A percentile compares a stretch with the other conserved stretches of the same genome.
phyloP scores from a whole-genome alignment of 192 early-diverging fungal species.

The Backusella sp. region DNA sequence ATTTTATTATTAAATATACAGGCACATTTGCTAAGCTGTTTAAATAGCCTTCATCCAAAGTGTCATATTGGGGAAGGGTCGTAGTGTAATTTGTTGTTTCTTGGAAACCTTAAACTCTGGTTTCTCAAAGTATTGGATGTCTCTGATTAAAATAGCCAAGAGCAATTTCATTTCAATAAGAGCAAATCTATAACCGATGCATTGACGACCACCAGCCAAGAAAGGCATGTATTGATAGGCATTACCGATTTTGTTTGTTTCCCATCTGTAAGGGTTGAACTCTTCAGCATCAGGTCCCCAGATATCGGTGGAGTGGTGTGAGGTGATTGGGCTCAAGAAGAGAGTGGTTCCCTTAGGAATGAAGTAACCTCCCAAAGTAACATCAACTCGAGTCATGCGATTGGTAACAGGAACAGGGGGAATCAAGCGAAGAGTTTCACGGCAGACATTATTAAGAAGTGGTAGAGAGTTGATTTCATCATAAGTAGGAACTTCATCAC shows the following conservation, averaged over 20 bases:
- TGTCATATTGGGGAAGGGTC: constrained; percentile 47
- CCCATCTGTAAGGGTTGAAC: constrained; percentile 56
- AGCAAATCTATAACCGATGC: constrained; percentile 58
- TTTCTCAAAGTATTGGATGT: constrained; percentile 39
- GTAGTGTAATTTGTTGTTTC: constrained; percentile 41
- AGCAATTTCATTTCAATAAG: constrained; percentile 57
- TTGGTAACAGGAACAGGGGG: constrained; percentile 52
- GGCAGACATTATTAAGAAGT: constrained; percentile 50
- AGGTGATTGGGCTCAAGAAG: constrained; percentile 38
- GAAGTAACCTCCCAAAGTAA: constrained; percentile 37
- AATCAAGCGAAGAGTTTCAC: constrained; percentile 50
- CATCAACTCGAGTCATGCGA: constrained; percentile 39
- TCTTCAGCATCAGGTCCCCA: constrained; percentile 51
- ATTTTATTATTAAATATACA: not conserved
- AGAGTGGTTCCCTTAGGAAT: constrained; percentile 48
- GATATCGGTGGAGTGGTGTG: constrained; percentile 40
- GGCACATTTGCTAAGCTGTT: not conserved
- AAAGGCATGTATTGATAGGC: constrained; percentile 49
- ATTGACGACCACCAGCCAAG: constrained; percentile 49
- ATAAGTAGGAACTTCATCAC: constrained; percentile 37
- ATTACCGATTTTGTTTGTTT: constrained; percentile 30
- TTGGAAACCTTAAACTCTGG: constrained; percentile 46
- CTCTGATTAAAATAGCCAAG: constrained; percentile 41
- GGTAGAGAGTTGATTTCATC: constrained; percentile 48
- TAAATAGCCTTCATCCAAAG: constrained; percentile 18